Percentiles rank a stretch among this genome's conserved stretches.
These are phyloP conservation scores for Metschnikowia borealis DNA, from an alignment of 805 yeast species.

Conservation along the genomic window DNA sequence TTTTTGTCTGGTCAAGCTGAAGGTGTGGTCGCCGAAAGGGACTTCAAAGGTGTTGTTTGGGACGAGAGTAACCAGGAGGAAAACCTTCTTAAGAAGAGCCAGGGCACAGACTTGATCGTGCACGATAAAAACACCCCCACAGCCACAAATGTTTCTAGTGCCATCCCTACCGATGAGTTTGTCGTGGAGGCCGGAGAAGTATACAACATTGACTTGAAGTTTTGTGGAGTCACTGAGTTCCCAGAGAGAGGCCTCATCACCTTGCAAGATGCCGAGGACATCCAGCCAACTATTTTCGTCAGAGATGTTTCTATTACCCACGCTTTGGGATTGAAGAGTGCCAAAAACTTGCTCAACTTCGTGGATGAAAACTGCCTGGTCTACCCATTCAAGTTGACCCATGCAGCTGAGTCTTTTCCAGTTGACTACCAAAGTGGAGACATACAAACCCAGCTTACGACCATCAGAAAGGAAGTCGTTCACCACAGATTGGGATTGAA, in stretches of 20 bases:
- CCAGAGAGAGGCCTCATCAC: constrained; percentile 65
- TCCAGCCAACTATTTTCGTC: constrained; percentile 68
- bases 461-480: constrained; percentile 51
- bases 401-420: constrained; percentile 63
- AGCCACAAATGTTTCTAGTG: constrained; percentile 37
- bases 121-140: constrained; percentile 12
- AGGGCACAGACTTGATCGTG: constrained; percentile 15
- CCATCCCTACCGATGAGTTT: constrained; percentile 75
- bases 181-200: constrained; percentile 77
- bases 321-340: constrained; percentile 67
- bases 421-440: constrained; percentile 35
- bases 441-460: constrained; percentile 37
- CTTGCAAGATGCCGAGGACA: constrained; percentile 60
- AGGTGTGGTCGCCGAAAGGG: constrained; percentile 86
- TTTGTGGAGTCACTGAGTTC: constrained; percentile 61
- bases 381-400: constrained; percentile 84
- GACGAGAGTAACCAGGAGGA: constrained; percentile 77
- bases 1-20: constrained; percentile 95
- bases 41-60: constrained; percentile 90
- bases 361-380: constrained; percentile 78
- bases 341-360: constrained; percentile 65
- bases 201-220: constrained; percentile 75
- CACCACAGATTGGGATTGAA: constrained; percentile 69
- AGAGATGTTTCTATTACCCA: constrained; percentile 86
- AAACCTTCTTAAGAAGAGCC: constrained; percentile 39